Evolutionary conservation across 768 basidiomycete species (phyloP).

Genomic region (Naganishia kalamii): DNA sequence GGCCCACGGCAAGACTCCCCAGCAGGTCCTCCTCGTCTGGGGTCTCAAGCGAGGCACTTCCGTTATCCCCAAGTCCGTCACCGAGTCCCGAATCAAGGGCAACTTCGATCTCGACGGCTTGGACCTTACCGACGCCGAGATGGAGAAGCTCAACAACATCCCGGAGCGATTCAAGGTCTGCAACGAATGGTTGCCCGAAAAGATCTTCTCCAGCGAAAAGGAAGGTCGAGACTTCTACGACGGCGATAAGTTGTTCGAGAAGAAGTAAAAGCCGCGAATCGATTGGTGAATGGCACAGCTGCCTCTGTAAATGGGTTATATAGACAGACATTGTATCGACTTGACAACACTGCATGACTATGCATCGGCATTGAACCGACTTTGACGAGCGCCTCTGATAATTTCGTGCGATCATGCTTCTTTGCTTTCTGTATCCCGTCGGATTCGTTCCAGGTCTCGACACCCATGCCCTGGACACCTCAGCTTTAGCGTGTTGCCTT

Average conservation of each 20-base stretch:
- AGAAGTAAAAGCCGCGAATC: neutral
- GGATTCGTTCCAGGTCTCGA: neutral
- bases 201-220: slow-evolving; percentile 21
- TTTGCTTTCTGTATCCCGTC: neutral
- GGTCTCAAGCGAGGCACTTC: slow-evolving; percentile 50
- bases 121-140: slow-evolving; percentile 26
- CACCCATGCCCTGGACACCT: no score
- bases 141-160: slow-evolving; percentile 20
- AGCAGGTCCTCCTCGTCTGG: slow-evolving; percentile 56
- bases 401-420: no score
- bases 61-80: slow-evolving; percentile 35
- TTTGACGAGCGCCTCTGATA: no score
- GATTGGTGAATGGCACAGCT: neutral
- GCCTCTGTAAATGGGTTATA: neutral
- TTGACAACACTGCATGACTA: slow-evolving; percentile 12
- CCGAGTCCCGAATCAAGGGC: slow-evolving; percentile 26
- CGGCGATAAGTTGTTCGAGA: slow-evolving; percentile 16
- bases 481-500: no score
- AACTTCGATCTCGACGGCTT: slow-evolving; percentile 29
- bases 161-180: slow-evolving; percentile 28
- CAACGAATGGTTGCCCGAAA: slow-evolving; percentile 25
- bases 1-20: slow-evolving; percentile 50
- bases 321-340: neutral
- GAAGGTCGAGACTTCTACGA: slow-evolving; percentile 22
- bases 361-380: slow-evolving; percentile 15